These are phyloP conservation scores for Marasmius sp. DNA, from an alignment of 1,284 basidiomycete species.

Conservation along the genomic window DNA sequence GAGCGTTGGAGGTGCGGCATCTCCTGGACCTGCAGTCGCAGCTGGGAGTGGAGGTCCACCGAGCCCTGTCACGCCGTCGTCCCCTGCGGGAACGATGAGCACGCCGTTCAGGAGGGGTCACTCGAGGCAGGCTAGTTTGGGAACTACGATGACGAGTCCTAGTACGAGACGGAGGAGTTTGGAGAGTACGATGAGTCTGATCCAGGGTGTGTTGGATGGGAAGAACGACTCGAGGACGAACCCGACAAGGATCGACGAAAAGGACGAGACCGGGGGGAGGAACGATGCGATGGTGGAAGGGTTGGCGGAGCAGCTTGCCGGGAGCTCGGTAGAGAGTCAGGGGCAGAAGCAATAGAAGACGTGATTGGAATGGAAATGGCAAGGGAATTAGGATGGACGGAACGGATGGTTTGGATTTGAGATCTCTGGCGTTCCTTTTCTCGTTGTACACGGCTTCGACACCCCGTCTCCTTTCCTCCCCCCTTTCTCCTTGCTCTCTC, in stretches of 20 bases:
- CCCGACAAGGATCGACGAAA: slow-evolving; percentile 26
- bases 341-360: not conserved
- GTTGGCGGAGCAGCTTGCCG: slow-evolving; percentile 18
- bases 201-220: slow-evolving; percentile 86
- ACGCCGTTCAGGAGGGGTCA: slow-evolving; percentile 76
- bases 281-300: slow-evolving; percentile 14
- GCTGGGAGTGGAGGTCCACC: slow-evolving; percentile 26
- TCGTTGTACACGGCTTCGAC: not conserved
- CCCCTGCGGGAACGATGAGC: slow-evolving; percentile 28
- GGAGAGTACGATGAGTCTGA: slow-evolving; percentile 95
- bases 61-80: slow-evolving; percentile 15
- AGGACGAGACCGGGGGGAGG: slow-evolving; percentile 27
- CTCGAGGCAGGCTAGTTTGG: slow-evolving; percentile 84
- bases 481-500: not conserved
- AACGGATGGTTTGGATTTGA: not conserved
- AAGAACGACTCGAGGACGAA: slow-evolving; percentile 31
- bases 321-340: slow-evolving; percentile 13
- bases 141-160: slow-evolving; percentile 95
- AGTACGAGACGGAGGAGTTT: slow-evolving; percentile 90
- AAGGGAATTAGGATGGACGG: no score
- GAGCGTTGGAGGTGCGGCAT: not conserved
- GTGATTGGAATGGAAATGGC: no score
- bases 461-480: not conserved
- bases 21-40: slow-evolving; percentile 2
- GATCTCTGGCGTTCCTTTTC: not conserved